These are phyloP conservation scores for Penicillium robsamsonii DNA, from an alignment of 495 filamentous ascomycete genomes.

Conservation along the genomic window DNA sequence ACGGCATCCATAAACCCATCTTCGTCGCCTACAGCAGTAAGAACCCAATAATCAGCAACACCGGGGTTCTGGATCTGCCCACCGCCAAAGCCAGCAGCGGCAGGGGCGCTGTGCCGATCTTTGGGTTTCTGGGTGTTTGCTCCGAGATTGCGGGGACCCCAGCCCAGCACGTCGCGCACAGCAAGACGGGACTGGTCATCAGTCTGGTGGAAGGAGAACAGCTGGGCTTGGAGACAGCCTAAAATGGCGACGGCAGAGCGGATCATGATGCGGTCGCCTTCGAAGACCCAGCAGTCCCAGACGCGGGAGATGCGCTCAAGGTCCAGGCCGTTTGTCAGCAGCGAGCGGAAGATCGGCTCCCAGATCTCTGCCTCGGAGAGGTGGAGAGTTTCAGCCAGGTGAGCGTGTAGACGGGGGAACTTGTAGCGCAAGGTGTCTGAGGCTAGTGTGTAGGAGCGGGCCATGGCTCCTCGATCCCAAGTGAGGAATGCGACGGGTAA, in stretches of 20 bases:
- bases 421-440: slow-evolving; percentile 71
- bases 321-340: slow-evolving; percentile 57
- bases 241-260: slow-evolving; percentile 74
- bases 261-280: slow-evolving; percentile 80
- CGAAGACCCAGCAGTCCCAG: slow-evolving; percentile 94
- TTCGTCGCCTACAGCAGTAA: slow-evolving; percentile 50
- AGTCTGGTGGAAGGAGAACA: slow-evolving; percentile 56
- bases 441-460: slow-evolving; percentile 68
- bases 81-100: slow-evolving; percentile 41
- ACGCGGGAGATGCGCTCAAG: slow-evolving; percentile 75
- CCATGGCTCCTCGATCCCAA: slow-evolving; percentile 67
- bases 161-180: slow-evolving; percentile 50
- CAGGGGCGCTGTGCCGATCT: slow-evolving; percentile 44
- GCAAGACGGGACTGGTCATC: slow-evolving; percentile 37
- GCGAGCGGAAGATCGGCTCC: slow-evolving; percentile 57
- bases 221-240: slow-evolving; percentile 56
- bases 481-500: slow-evolving; percentile 86
- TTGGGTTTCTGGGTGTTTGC: slow-evolving; percentile 32
- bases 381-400: slow-evolving; percentile 55
- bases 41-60: slow-evolving; percentile 45
- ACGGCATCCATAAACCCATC: slow-evolving; percentile 70
- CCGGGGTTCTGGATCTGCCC: slow-evolving; percentile 38
- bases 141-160: slow-evolving; percentile 44
- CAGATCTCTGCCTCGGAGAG: slow-evolving; percentile 50
- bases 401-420: slow-evolving; percentile 63